Percentiles rank a stretch among this genome's conserved stretches.
Evolutionary conservation across 2,329 filamentous ascomycete species (phyloP).

Genomic region (Colletotrichum camelliae): DNA sequence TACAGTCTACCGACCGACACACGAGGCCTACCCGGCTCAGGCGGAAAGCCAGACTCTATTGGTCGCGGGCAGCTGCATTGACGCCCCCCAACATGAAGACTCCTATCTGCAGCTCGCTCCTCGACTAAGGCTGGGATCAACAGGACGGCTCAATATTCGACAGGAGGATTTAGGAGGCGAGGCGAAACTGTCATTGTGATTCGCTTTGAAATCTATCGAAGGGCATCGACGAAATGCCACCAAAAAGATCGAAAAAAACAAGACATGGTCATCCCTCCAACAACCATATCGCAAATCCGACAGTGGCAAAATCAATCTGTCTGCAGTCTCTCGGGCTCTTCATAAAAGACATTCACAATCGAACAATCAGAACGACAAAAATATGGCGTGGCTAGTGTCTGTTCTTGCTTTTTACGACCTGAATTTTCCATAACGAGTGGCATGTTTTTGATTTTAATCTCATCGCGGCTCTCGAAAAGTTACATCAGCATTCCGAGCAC

Average conservation of each 20-base stretch:
- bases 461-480: conserved; percentile 9
- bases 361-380: background rate
- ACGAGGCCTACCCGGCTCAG: conserved; percentile 30
- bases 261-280: background rate
- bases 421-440: background rate
- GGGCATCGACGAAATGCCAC: background rate
- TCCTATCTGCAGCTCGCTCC: background rate
- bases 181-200: background rate
- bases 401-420: background rate
- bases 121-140: background rate
- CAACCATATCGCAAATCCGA: background rate
- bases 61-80: conserved; percentile 15
- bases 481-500: conserved; percentile 9
- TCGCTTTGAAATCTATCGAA: background rate
- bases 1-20: conserved; percentile 37
- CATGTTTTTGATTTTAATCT: background rate
- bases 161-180: background rate
- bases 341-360: background rate
- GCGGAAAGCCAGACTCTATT: conserved; percentile 12
- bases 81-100: background rate
- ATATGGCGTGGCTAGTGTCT: background rate
- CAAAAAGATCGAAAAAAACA: background rate
- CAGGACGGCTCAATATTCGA: background rate
- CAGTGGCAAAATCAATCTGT: background rate
- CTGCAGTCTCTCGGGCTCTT: background rate